Base-by-base conservation (phyloP, 768 basidiomycete genomes). In the Ramaria sp. region DNA sequence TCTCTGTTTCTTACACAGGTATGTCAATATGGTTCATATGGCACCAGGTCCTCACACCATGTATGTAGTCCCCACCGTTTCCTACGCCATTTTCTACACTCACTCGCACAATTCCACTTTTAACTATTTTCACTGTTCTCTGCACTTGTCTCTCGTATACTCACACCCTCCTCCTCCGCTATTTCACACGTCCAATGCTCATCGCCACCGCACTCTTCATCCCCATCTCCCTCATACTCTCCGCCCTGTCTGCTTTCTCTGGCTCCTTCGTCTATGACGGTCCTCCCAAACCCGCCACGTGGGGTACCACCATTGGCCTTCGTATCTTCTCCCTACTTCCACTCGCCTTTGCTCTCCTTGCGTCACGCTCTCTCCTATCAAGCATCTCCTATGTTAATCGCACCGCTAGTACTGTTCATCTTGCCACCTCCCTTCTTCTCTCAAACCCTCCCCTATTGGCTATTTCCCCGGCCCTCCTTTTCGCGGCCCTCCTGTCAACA, bases 111-210 rank as follows among this genome's bases (percentile, higher is more conserved):
- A 79, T 91, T 19, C 89, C 89, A 7, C 71, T 91, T 61, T 74
- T 90, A 62, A 82, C 80, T 30, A 80, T 88, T 62, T 71, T 90
- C 57, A 87, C 85, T 3, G 73, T 86, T 59, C 65, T 82, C 59
- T 86, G 86, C 64, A 87, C 89, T 11, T 68, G 74, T 20, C 78
- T 79, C 46, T 85, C 88, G 7, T 91, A 91, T 66, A 69, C 74
- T 43, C 86, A 90, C 66, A 81, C 91, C 43, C 77, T 83, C 60
- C 75, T 94, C 42, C 71, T 95, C 51, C 81, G 84, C 58, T 75
- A 89, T 59, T 91, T 92, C 63, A 86, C 90, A 57, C 81, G 84
- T 57, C 91, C 92, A 17, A 86, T 91, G 51, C 83, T 95, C 74
- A 70, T 91, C 38, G 78, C 77, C 22, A 90, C 88, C 0, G 82